Base-by-base conservation (phyloP, 1,139 yeast species). In the Magnusiomyces paraingens region DNA sequence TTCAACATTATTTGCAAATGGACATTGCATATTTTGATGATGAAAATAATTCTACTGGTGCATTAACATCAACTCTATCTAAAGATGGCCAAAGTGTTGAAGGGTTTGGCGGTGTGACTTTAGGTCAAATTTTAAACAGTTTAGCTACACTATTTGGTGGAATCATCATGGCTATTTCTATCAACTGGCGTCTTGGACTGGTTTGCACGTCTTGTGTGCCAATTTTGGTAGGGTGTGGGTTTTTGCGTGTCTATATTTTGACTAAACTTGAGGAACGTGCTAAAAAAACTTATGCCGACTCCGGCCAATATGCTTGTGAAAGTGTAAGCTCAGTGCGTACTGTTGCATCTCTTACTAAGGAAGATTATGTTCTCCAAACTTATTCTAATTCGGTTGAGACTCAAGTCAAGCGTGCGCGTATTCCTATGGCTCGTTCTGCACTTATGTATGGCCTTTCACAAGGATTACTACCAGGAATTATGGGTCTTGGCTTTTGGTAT, bases 11-110 rank as follows among this genome's bases (percentile, higher is more conserved):
- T 51, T 47, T 89, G 61, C 78, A 85, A 26, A 94, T 88, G 70
- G 96, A 90, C 67, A 81, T 90, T 61, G 86, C 84, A 61, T 90
- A 87, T 67, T 89, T 84, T 66, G 97, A 90, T 64, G 88, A 89
- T 49, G 86, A 85, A 65, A 61, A 62, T 47, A 68, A 70, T 54
- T 60, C 70, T 12, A 66, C 91, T 1, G 97, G 97, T 52, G 94
- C 90, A 60, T 75, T 90, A 64, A 86, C 90, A 22, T 84, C 95
- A 1, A 75, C 95, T 59, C 73, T 89, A 32, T 84, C 93, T 39
- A 83, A 86, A 55, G 96, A 90, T 67, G 91, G 95, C 1, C 90
- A 86, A 64, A 81, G 87, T 44, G 91, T 90, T 22, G 82, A 87
- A 56, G 90, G 90, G 63, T 78, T 89, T 45, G 86, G 94, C 46